These are phyloP conservation scores for Tilletia horrida DNA, from an alignment of 1,284 basidiomycete genomes.

Conservation along the genomic window DNA sequence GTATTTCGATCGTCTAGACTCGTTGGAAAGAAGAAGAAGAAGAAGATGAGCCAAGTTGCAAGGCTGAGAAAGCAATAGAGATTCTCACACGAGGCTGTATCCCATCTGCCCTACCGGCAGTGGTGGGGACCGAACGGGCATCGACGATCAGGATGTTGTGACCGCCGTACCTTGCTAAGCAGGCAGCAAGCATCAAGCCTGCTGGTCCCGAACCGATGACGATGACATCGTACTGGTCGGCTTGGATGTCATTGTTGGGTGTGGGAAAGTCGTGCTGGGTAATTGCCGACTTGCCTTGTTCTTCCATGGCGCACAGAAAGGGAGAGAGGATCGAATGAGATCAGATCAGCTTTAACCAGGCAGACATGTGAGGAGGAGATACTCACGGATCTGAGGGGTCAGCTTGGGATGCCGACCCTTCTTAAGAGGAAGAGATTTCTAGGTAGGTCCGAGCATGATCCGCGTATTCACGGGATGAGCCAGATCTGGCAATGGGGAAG, in stretches of 20 bases:
- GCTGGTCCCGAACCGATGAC: constrained; percentile 51
- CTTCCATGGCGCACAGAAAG: constrained; percentile 11
- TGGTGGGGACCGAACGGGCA: constrained; percentile 55
- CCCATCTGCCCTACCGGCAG: constrained; percentile 56
- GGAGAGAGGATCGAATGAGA: background rate
- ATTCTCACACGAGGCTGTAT: constrained; percentile 52
- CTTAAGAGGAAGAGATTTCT: too few species aligned
- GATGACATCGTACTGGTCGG: constrained; percentile 42
- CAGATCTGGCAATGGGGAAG: too few species aligned
- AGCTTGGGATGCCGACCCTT: too few species aligned
- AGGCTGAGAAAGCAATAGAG: too few species aligned
- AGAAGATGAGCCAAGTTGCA: too few species aligned
- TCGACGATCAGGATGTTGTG: constrained; percentile 50
- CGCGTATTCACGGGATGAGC: too few species aligned
- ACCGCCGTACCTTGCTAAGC: constrained; percentile 46
- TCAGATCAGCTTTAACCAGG: too few species aligned
- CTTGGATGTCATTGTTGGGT: constrained; percentile 38
- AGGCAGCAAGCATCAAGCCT: constrained; percentile 48
- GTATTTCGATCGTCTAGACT: constrained; percentile 63
- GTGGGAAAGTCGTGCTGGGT: constrained; percentile 40
- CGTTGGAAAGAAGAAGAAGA: background rate
- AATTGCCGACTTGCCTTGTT: background rate
- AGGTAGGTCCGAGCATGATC: too few species aligned
- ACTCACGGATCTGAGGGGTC: too few species aligned
- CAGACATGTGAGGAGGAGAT: too few species aligned